Percentiles rank a stretch among this genome's conserved stretches.
Evolutionary conservation across 768 basidiomycete genomes (phyloP).

Genomic region (Tulasnella sp.): DNA sequence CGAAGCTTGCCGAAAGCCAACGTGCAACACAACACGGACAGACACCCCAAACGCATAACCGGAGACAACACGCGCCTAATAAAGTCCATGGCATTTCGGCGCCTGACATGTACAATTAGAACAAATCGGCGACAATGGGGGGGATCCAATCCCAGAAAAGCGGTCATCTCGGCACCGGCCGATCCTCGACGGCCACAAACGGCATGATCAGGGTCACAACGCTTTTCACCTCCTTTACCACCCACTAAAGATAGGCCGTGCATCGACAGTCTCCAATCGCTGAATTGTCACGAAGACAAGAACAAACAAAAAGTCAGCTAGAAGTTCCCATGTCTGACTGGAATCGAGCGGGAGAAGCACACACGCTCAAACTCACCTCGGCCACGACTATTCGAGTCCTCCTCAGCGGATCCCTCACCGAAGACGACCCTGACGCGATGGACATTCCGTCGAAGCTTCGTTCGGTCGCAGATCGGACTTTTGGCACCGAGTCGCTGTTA

Average conservation of each 20-base stretch:
- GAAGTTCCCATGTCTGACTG: constrained; percentile 14
- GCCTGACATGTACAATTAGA: background rate
- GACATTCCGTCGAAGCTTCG: constrained; percentile 3
- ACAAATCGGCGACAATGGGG: background rate
- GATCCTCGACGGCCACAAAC: no score
- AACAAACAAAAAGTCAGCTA: background rate
- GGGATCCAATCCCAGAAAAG: background rate
- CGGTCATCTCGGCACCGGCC: background rate
- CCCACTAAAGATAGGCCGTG: constrained; percentile 61
- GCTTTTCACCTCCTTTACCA: constrained; percentile 39
- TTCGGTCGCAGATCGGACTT: background rate
- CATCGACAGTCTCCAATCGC: constrained; percentile 67
- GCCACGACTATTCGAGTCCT: constrained; percentile 56
- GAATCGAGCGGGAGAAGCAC: background rate
- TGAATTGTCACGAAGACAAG: constrained; percentile 28
- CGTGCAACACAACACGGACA: background rate
- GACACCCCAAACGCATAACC: background rate
- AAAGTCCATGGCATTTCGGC: background rate
- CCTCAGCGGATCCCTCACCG: constrained; percentile 2
- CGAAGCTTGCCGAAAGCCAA: background rate
- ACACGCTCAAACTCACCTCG: constrained; percentile 47
- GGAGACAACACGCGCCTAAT: background rate
- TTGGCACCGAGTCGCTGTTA: background rate
- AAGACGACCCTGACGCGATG: background rate
- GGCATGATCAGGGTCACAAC: background rate